These are phyloP conservation scores for Ceratopteris richardii DNA, from an alignment of 75 land plant species.

Conservation along the genomic window DNA sequence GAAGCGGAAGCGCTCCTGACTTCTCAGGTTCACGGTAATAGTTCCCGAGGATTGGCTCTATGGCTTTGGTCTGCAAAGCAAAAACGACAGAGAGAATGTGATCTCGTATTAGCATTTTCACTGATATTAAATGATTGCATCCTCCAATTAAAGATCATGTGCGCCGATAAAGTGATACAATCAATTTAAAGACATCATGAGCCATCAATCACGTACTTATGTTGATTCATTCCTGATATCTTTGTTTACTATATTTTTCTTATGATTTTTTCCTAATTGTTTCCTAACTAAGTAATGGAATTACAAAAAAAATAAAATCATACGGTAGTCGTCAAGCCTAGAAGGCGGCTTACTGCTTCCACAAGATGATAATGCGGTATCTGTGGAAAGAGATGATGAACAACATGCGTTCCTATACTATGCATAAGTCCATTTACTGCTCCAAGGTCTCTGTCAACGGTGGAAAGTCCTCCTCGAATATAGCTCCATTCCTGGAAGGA, in stretches of 20 bases:
- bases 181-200: too few relatives aligned
- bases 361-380: conserved; percentile 37
- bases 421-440: conserved; percentile 28
- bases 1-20: conserved; percentile 21
- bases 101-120: neutral
- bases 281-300: too few relatives aligned
- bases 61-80: conserved; percentile 15
- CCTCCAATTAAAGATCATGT: neutral
- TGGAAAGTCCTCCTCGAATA: conserved; percentile 31
- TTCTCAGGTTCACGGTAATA: conserved; percentile 31
- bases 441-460: conserved; percentile 37
- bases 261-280: too few relatives aligned
- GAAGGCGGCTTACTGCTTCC: conserved; percentile 36
- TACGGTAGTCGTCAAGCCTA: too few relatives aligned
- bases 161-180: too few relatives aligned
- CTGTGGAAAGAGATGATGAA: conserved; percentile 34
- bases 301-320: too few relatives aligned
- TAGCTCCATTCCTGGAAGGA: conserved; percentile 34
- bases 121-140: neutral
- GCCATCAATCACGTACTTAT: too few relatives aligned
- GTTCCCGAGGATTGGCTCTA: conserved; percentile 26
- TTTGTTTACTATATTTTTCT: too few relatives aligned
- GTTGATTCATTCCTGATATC: too few relatives aligned
- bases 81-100: neutral
- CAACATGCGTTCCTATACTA: conserved; percentile 37